Percentiles rank a stretch among this genome's conserved stretches.
Evolutionary conservation across 2,329 filamentous ascomycete species (phyloP).

Genomic region (Fusarium sp.): DNA sequence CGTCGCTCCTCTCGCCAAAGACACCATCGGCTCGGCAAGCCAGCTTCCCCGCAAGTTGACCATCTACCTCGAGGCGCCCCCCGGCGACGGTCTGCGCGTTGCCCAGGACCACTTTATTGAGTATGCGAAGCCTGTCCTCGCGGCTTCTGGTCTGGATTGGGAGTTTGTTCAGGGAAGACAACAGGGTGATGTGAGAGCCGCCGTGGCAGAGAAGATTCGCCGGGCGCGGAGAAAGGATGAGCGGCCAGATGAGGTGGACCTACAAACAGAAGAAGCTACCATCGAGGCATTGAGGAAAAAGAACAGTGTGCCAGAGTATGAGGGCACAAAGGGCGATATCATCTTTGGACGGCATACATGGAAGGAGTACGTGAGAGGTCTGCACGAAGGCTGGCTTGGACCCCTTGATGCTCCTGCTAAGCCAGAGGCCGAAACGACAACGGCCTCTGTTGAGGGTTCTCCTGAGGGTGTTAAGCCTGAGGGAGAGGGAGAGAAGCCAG

Average conservation of each 20-base stretch:
- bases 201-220: conserved; percentile 87
- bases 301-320: conserved; percentile 76
- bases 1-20: conserved; percentile 85
- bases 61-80: conserved; percentile 86
- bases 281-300: conserved; percentile 73
- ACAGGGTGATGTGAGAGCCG: conserved; percentile 92
- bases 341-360: conserved; percentile 92
- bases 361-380: conserved; percentile 95
- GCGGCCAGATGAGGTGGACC: conserved; percentile 60
- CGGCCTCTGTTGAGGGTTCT: conserved; percentile 40
- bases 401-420: conserved; percentile 74
- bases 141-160: conserved; percentile 92
- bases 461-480: conserved; percentile 39
- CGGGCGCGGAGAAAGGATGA: conserved; percentile 73
- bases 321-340: conserved; percentile 83
- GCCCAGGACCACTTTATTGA: conserved; percentile 97
- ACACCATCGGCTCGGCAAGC: conserved; percentile 75
- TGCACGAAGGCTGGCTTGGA: conserved; percentile 97
- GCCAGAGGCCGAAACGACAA: conserved; percentile 37
- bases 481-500: conserved; percentile 50
- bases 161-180: conserved; percentile 92
- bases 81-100: conserved; percentile 83
- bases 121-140: conserved; percentile 93
- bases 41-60: conserved; percentile 86
- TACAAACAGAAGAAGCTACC: conserved; percentile 63